Conservation (phyloP, 2,329 filamentous ascomycete genomes). For the Didymellaceae sp. region DNA sequence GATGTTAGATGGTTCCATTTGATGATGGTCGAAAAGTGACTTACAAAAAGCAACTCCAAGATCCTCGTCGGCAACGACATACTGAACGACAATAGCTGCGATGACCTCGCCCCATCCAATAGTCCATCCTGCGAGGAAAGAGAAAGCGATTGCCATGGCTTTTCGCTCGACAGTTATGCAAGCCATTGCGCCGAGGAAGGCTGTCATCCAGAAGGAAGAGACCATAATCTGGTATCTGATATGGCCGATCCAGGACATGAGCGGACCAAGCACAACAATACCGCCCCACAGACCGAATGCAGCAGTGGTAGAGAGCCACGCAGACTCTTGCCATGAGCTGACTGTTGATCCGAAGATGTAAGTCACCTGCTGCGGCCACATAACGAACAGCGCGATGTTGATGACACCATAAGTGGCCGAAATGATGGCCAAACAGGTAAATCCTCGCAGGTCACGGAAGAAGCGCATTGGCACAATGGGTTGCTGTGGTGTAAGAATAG, state of each 20-base stretch:
- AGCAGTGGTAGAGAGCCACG: slow-evolving; percentile 37
- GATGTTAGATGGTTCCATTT: neutral
- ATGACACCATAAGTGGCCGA: slow-evolving; percentile 33
- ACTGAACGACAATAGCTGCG: slow-evolving; percentile 22
- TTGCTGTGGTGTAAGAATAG: slow-evolving; percentile 22
- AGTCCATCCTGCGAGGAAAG: slow-evolving; percentile 20
- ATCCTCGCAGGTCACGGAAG: slow-evolving; percentile 40
- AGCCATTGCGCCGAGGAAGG: slow-evolving; percentile 24
- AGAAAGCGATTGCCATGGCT: slow-evolving; percentile 19
- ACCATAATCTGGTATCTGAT: slow-evolving; percentile 25
- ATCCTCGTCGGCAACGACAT: slow-evolving; percentile 22
- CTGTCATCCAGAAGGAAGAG: slow-evolving; percentile 24
- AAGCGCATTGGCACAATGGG: slow-evolving; percentile 41
- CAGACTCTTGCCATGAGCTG: slow-evolving; percentile 31
- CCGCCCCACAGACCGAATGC: slow-evolving; percentile 41
- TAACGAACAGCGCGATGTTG: slow-evolving; percentile 38
- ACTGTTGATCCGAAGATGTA: slow-evolving; percentile 22
- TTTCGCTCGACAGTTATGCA: slow-evolving; percentile 22
- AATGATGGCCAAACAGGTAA: slow-evolving; percentile 36
- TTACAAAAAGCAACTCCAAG: slow-evolving; percentile 25
- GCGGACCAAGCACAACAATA: slow-evolving; percentile 32
- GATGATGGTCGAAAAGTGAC: neutral
- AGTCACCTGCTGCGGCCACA: slow-evolving; percentile 38
- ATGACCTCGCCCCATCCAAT: slow-evolving; percentile 28
- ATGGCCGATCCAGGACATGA: slow-evolving; percentile 34